Conservation (phyloP, 495 filamentous ascomycete species). For the Stereocaulon alpinum region DNA sequence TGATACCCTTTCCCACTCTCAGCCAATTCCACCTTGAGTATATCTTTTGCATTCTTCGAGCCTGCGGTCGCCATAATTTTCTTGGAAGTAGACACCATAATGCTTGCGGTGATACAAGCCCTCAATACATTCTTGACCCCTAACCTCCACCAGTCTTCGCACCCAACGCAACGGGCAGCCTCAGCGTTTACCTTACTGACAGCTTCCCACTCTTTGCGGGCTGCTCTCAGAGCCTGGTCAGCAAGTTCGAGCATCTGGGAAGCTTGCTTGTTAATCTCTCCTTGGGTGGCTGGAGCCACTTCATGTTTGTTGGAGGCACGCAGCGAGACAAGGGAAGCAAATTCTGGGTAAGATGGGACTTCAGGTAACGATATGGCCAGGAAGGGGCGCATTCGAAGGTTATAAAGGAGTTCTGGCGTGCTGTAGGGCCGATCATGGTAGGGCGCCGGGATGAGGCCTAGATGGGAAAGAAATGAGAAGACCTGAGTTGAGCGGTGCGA, state of each 20-base stretch:
- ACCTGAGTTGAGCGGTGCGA: slow-evolving; percentile 32
- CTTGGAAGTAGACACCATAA: slow-evolving; percentile 49
- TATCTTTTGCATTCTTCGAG: background rate
- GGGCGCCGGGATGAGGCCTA: slow-evolving; percentile 43
- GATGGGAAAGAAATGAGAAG: slow-evolving; percentile 54
- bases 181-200: slow-evolving; percentile 38
- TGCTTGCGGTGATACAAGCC: slow-evolving; percentile 55
- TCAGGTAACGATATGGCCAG: slow-evolving; percentile 56
- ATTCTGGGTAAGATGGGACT: slow-evolving; percentile 56
- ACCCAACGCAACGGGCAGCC: slow-evolving; percentile 34
- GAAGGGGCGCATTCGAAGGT: slow-evolving; percentile 87
- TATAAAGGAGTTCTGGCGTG: slow-evolving; percentile 60
- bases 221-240: slow-evolving; percentile 45
- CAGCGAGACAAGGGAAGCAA: slow-evolving; percentile 34
- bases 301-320: slow-evolving; percentile 31
- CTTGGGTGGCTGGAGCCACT: background rate
- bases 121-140: slow-evolving; percentile 49
- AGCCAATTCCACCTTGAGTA: slow-evolving; percentile 14
- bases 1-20: slow-evolving; percentile 14
- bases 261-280: slow-evolving; percentile 10
- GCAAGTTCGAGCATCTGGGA: slow-evolving; percentile 48
- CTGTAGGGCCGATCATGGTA: slow-evolving; percentile 58
- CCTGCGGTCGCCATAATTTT: slow-evolving; percentile 9
- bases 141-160: slow-evolving; percentile 48
- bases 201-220: slow-evolving; percentile 55